Evolutionary conservation across 2,329 filamentous ascomycete species (phyloP).

Genomic region (Thyridium curvatum): DNA sequence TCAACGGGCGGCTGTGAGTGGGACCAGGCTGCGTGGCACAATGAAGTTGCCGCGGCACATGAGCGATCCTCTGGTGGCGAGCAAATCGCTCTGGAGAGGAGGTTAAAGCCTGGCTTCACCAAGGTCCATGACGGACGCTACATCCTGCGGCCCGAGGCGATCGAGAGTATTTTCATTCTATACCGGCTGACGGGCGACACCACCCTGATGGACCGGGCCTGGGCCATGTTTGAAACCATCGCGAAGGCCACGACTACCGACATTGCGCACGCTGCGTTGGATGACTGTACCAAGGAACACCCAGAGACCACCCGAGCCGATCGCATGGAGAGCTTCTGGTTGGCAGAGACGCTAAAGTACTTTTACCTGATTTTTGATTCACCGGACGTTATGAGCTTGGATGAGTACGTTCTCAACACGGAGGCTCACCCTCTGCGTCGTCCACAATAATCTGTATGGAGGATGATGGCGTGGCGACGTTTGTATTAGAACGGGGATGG

Average conservation of each 20-base stretch:
- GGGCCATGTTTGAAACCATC: constrained; percentile 41
- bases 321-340: constrained; percentile 25
- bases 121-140: constrained; percentile 38
- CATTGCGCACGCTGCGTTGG: constrained; percentile 38
- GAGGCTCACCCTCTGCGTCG: constrained; percentile 8
- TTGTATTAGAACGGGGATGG: no score
- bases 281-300: constrained; percentile 6
- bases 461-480: no score
- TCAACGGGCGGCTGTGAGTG: constrained; percentile 45
- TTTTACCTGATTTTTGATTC: constrained; percentile 11
- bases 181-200: constrained; percentile 42
- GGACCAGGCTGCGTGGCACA: constrained; percentile 25
- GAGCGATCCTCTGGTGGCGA: no score
- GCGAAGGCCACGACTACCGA: constrained; percentile 33
- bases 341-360: constrained; percentile 15
- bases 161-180: constrained; percentile 45
- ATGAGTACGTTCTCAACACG: constrained; percentile 13
- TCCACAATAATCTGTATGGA: no score
- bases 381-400: constrained; percentile 11
- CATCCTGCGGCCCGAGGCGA: constrained; percentile 41
- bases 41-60: constrained; percentile 10
- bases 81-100: constrained; percentile 12
- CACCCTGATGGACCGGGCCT: constrained; percentile 36
- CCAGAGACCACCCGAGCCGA: constrained; percentile 3
- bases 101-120: constrained; percentile 49